These are phyloP conservation scores for Trichosporon asahii DNA, from an alignment of 1,284 basidiomycete genomes.

Conservation along the genomic window DNA sequence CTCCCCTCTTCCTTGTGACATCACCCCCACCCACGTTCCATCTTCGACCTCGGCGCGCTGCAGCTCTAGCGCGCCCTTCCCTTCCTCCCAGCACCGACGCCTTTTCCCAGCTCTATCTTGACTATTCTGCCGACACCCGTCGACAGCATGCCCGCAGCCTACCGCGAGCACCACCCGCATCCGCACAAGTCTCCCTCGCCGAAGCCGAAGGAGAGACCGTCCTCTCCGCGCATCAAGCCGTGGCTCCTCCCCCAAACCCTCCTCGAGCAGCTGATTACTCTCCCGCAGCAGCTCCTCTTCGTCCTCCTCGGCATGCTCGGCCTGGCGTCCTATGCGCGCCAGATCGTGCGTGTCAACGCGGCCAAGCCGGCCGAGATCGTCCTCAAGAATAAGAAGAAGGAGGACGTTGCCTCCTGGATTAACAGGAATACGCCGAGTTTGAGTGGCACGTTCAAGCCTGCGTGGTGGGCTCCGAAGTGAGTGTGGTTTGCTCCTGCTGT, in stretches of 20 bases:
- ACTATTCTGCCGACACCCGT: not conserved
- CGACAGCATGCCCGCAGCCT: not conserved
- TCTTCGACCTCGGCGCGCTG: not conserved
- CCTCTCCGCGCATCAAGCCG: not conserved
- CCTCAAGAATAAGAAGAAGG: slow-evolving; percentile 8
- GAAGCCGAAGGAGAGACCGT: not conserved
- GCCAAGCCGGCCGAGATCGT: slow-evolving; percentile 23
- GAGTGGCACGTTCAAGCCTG: slow-evolving; percentile 46
- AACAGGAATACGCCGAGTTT: slow-evolving; percentile 45
- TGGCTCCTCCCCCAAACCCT: slow-evolving; percentile 14
- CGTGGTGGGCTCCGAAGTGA: slow-evolving; percentile 52
- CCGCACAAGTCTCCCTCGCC: not conserved
- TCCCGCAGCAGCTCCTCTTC: slow-evolving; percentile 33
- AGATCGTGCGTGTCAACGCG: slow-evolving; percentile 43
- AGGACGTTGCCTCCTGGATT: slow-evolving; percentile 37
- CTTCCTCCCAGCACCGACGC: too few species aligned
- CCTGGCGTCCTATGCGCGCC: slow-evolving; percentile 40
- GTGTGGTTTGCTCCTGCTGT: slow-evolving; percentile 14
- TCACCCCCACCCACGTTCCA: not conserved
- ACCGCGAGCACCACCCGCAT: not conserved
- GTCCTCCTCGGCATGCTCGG: slow-evolving; percentile 38
- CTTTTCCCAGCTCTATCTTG: too few species aligned
- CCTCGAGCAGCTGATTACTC: slow-evolving; percentile 15
- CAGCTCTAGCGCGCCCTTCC: not conserved
- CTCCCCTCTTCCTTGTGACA: not conserved